Percentiles rank a stretch among this genome's conserved stretches.
These are phyloP conservation scores for Prunella vulgaris DNA, from an alignment of 257 asterid genomes.

Conservation along the genomic window DNA sequence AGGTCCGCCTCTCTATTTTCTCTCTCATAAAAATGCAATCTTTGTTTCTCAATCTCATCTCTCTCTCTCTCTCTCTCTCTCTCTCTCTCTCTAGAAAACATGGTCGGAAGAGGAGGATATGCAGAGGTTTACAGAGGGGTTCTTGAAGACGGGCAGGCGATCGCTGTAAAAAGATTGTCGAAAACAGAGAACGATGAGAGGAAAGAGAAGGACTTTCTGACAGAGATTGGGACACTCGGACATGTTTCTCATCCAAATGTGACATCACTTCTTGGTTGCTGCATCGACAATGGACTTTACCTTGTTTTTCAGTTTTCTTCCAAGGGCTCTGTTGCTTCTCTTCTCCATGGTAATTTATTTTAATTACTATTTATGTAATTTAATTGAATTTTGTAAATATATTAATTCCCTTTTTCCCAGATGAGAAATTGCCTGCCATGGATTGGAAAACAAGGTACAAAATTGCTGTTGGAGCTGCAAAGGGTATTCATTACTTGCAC, in stretches of 20 bases:
- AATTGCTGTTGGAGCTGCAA: constrained; percentile 83
- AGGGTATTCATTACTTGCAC: constrained; percentile 82
- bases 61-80: neutral
- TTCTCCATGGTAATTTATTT: constrained; percentile 51
- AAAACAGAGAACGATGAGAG: constrained; percentile 69
- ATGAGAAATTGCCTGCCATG: constrained; percentile 53
- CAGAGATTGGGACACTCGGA: constrained; percentile 83
- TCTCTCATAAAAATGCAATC: constrained; percentile 3
- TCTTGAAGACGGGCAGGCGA: constrained; percentile 66
- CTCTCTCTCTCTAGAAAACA: constrained; percentile 35
- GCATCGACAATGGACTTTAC: constrained; percentile 83
- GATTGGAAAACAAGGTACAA: constrained; percentile 90
- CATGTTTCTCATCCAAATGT: constrained; percentile 88
- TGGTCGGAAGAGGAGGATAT: constrained; percentile 93
- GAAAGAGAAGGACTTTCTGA: constrained; percentile 81
- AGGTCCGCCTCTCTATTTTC: constrained; percentile 32
- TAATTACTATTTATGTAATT: neutral
- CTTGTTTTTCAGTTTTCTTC: constrained; percentile 90
- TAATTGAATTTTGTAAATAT: no score
- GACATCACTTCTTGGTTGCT: constrained; percentile 72
- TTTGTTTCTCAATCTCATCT: neutral
- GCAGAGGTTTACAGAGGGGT: constrained; percentile 96
- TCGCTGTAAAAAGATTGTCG: constrained; percentile 78
- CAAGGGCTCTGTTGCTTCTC: constrained; percentile 84
- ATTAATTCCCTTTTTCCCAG: constrained; percentile 40